Evolutionary conservation across 768 basidiomycete genomes (phyloP).

Genomic region (Psilocybe cubensis): DNA sequence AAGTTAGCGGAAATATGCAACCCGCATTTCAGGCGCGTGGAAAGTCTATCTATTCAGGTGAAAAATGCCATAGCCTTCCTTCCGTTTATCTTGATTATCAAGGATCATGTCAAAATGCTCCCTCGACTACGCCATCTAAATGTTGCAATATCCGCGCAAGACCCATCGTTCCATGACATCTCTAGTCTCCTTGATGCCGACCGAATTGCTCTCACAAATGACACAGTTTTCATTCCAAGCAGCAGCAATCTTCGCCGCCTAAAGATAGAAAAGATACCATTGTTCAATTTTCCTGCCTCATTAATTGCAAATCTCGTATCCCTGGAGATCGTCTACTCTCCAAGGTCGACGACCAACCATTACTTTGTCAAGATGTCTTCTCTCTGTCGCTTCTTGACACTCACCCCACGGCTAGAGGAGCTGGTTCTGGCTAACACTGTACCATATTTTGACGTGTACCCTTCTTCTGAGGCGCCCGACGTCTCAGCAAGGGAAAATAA

Average conservation of each 20-base stretch:
- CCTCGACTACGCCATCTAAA: conserved; percentile 21
- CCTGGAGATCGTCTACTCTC: conserved; percentile 46
- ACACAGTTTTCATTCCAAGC: conserved; percentile 3
- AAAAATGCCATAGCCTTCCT: conserved; percentile 17
- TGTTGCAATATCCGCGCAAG: conserved; percentile 20
- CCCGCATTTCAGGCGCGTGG: conserved; percentile 29
- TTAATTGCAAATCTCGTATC: conserved; percentile 42
- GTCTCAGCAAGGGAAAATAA: conserved; percentile 3
- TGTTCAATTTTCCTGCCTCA: conserved; percentile 36
- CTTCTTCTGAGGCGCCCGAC: conserved; percentile 8
- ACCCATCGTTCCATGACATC: conserved; percentile 20
- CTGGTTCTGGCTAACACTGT: conserved; percentile 45
- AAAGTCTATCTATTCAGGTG: conserved; percentile 24
- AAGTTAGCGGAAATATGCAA: conserved; percentile 27
- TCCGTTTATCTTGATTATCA: conserved; percentile 20
- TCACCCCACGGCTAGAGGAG: conserved; percentile 44
- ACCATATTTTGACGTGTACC: conserved; percentile 36
- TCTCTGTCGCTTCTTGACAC: conserved; percentile 37
- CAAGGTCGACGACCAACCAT: conserved; percentile 21
- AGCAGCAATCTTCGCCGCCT: conserved; percentile 34
- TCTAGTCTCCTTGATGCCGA: conserved; percentile 17
- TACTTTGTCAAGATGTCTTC: conserved; percentile 43
- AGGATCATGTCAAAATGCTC: conserved; percentile 14
- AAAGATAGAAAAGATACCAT: conserved; percentile 45
- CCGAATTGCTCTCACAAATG: not conserved